Evolutionary conservation across 345 rosid species (phyloP), one percentile per base, ranked within the genome.

Genomic region (Brassica incana): DNA sequence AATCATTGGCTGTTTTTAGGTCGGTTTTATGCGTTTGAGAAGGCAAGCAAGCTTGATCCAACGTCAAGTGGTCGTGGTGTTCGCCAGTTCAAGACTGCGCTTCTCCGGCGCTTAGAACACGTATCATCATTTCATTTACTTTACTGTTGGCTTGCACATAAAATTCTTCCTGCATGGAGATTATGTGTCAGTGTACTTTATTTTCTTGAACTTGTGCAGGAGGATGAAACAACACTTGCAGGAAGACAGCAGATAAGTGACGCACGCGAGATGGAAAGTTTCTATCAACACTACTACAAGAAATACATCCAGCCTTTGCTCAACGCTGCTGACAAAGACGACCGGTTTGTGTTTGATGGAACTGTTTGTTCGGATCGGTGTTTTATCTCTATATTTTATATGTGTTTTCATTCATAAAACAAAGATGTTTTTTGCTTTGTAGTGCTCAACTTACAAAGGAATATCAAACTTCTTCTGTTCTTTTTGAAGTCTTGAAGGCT

Each of bases 1-100:
- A 23, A 23, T 23, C 25, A 23, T 23, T 23, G 25, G 25, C 25
- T 23, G 25, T 23, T 23, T 23, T 23, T 23, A 89, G 95, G 95
- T 74, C 91, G 93, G 43, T 91, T 89, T 83, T 91, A 91, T 83
- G 95, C 95, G 7, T 91, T 91, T 81, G 95, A 91, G 88, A 91
- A 89, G 78, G 95, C 95, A 20, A 93, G 86, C n/a, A 77, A 70
- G 75, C 84, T 81, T 86, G 96, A 91, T 83, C 93, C 93, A 6
- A 89, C n/a, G 45, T 89, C 96, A 67, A 89, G 90, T 78, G 96
- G 96, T 71, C 86, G 96, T 77, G 96, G 96, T 79, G 96, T 91
- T 83, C 88, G 96, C 10, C 96, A 91, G 71, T 91, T 91, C 77
- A 91, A 91, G 78, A 91, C 93, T 65, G 93, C 93, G 14, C 91